Evolutionary conservation across 2,329 filamentous ascomycete species (phyloP).

Genomic region (Apiospora phragmitis): DNA sequence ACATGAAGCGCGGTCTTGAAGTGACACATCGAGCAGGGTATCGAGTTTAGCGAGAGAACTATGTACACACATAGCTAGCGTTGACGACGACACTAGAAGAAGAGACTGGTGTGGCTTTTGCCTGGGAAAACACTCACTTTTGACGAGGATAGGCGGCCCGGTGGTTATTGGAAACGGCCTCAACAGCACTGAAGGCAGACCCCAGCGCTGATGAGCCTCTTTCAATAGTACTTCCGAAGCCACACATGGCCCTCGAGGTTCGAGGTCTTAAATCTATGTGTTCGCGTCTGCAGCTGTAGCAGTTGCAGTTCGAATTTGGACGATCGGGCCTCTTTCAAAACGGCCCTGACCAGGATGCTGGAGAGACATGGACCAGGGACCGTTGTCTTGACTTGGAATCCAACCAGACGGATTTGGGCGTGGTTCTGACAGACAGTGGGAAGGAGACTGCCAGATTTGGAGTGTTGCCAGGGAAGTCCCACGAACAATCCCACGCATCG

Average conservation of each 20-base stretch:
- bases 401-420: conserved; percentile 2
- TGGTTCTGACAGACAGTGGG: neutral
- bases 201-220: neutral
- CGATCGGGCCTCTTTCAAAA: conserved; percentile 9
- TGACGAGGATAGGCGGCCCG: neutral
- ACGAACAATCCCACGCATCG: conserved; percentile 4
- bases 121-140: neutral
- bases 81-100: neutral
- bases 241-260: neutral
- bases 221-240: neutral
- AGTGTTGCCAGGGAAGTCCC: neutral
- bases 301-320: neutral
- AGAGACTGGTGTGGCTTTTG: conserved; percentile 3
- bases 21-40: neutral
- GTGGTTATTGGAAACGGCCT: neutral
- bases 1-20: neutral
- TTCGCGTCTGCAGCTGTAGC: conserved; percentile 2
- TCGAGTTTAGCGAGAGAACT: neutral
- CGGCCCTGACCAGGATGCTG: conserved; percentile 3
- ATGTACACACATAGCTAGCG: neutral
- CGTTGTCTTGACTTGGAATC: conserved; percentile 2
- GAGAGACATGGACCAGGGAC: conserved; percentile 7
- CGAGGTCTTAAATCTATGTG: neutral
- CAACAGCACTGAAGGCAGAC: neutral
- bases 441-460: neutral